These are phyloP conservation scores for Fusarium hostae DNA, from an alignment of 2,329 filamentous ascomycete species.

Conservation along the genomic window DNA sequence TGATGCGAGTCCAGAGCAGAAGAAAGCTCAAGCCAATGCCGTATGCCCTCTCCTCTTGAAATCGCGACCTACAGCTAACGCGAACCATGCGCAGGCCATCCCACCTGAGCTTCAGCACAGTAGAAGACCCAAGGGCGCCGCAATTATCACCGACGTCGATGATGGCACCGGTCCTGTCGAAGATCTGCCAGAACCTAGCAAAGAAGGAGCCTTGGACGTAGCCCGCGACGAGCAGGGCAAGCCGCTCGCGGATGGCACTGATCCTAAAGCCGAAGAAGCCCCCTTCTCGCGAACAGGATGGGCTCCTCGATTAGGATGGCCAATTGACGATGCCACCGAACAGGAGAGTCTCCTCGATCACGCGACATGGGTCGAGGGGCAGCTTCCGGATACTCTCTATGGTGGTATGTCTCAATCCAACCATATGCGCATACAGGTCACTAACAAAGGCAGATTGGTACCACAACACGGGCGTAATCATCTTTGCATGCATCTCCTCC, in stretches of 20 bases:
- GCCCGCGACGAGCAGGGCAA: constrained; percentile 62
- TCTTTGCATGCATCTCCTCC: constrained; percentile 89
- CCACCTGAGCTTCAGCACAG: constrained; percentile 52
- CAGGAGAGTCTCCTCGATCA: constrained; percentile 83
- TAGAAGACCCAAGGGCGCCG: constrained; percentile 66
- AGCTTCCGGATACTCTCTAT: constrained; percentile 88
- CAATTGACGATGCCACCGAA: constrained; percentile 64
- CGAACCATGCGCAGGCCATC: constrained; percentile 47
- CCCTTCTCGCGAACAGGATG: constrained; percentile 75
- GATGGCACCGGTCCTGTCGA: constrained; percentile 76
- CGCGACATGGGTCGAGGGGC: constrained; percentile 85
- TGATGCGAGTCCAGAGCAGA: constrained; percentile 83
- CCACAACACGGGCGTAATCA: constrained; percentile 93
- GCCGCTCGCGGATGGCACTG: constrained; percentile 59
- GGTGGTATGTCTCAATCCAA: constrained; percentile 70
- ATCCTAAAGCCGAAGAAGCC: constrained; percentile 63
- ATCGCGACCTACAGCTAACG: constrained; percentile 14
- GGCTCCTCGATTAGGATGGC: constrained; percentile 86
- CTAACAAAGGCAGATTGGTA: constrained; percentile 82
- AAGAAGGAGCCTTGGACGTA: constrained; percentile 72
- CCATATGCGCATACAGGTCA: neutral
- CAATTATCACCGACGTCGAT: constrained; percentile 82
- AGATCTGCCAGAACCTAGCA: constrained; percentile 80
- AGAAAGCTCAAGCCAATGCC: constrained; percentile 80
- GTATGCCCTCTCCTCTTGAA: constrained; percentile 61